Evolutionary conservation across 805 yeast genomes (phyloP), one percentile per base, ranked within the genome.

Genomic region (Saturnispora besseyi): DNA sequence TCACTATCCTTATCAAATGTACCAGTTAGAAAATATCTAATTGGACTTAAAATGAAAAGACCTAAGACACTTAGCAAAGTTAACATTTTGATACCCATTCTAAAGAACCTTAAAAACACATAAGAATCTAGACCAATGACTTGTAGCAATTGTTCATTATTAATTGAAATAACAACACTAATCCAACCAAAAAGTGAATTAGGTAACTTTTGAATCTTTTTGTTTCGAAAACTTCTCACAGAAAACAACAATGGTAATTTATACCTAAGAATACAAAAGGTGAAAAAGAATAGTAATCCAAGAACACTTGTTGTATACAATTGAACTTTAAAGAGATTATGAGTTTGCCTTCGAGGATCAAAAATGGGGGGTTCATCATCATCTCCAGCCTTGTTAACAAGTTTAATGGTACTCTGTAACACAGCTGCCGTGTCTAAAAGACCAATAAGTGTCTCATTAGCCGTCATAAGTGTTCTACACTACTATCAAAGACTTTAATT

Each of bases 81-180:
- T 43, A 79, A 63, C 5, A 74, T 69, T 51, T 67, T 69, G 43
- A 78, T 76, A 46, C 77, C 69, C 81, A 78, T 75, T 52, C 73
- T 73, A 65, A 78, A 78, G 59, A 78, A 77, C n/a, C 78, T 74
- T 9, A 78, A 62, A 51, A 76, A 77, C 41, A 78, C 83, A 56
- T 75, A 76, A 0, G 82, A 78, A 60, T 78, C 83, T 24, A 78
- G 61, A 0, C 83, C 83, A 4, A 82, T 80, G 43, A 77, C 73
- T 41, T 77, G 76, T 44, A 79, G 60, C 4, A 79, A 68, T 57
- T 78, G 80, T 21, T 72, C 73, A 53, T 77, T 79, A 36, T 66
- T 65, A 15, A 78, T 72, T 11, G 64, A 59, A 55, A 68, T 68
- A 13, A 79, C 64, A 3, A 74, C 70, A 1, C 70, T 70, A 3